Evolutionary conservation across 2,329 filamentous ascomycete species (phyloP).

Genomic region (Oidium heveae): DNA sequence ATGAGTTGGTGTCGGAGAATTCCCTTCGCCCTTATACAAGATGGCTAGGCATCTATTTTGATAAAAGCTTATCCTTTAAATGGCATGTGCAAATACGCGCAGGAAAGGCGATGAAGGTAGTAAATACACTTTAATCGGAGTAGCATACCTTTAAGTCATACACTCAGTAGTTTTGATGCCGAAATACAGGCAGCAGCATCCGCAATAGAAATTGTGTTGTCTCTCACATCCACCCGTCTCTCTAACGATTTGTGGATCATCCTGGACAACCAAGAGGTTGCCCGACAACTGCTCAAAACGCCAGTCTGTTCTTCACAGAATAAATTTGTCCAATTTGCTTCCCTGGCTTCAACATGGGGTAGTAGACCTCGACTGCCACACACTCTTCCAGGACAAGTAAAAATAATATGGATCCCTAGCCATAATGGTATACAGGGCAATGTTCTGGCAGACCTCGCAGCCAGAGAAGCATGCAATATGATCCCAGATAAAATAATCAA

Average conservation of each 20-base stretch:
- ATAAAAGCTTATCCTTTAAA: neutral
- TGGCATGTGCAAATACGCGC: neutral
- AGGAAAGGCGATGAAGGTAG: neutral
- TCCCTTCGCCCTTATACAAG: neutral
- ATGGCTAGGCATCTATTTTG: neutral
- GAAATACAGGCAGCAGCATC: no score
- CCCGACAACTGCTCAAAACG: no score
- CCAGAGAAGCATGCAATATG: neutral
- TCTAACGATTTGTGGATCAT: no score
- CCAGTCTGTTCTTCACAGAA: no score
- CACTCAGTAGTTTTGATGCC: no score
- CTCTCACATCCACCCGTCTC: no score
- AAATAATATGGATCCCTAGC: neutral
- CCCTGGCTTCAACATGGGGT: neutral
- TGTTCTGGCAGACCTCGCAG: neutral
- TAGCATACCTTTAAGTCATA: no score
- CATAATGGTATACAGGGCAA: neutral
- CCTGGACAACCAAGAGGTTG: no score
- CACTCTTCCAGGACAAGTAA: neutral
- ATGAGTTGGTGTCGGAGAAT: neutral
- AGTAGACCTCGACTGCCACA: neutral
- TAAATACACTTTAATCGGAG: neutral
- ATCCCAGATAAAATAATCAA: neutral
- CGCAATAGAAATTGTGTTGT: no score
- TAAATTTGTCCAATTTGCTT: neutral